Evolutionary conservation across 2,329 filamentous ascomycete species (phyloP), one percentile per base, ranked within the genome.

Genomic region (Epicoccum sorghinum): DNA sequence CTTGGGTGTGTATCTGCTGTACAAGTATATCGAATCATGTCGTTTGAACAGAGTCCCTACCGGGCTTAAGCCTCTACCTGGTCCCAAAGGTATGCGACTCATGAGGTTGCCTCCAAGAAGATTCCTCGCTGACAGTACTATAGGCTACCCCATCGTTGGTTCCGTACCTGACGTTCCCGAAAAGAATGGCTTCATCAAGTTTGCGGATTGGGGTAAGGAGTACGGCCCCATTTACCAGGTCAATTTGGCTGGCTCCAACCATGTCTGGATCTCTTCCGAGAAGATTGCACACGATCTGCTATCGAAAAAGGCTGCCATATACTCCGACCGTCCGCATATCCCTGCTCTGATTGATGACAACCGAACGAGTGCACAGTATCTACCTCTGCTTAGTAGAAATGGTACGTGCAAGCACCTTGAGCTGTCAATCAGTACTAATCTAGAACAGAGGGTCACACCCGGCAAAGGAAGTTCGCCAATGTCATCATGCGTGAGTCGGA

Each of bases 321-420:
- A 80, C 62, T 80, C 78, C 14, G 77, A 79, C 47, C 70, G 78
- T 27, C 77, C 78, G 9, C 75, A 77, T 50, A 80, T 79, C 42
- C 77, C 77, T 4, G 76, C 75, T 1, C 57, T 80, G 29, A 68
- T 79, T 22, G 66, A 73, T 25, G 77, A 79, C 58, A 80, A 79
- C 46, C 72, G 77, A 14, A 75, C 75, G 7, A 77, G 74, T 52
- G 76, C 75, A 12, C 75, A 79, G 49, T 80, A 80, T 45, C 68
- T 80, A 3, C 78, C 78, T 1, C 58, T 80, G 2, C 70, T 78
- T 51, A 77, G 73, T 59, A 73, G 73, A 53, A 79, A 79, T 59
- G 74, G 75, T 75, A 69, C 5, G 27, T 22, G 32, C 13, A 8
- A 59, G 60, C 57, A 29, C 27, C 6, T 29, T 29, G 36, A 7